These are phyloP conservation scores for Globisporangium viniferum DNA, from an alignment of 352 stramenopile genomes.

Conservation along the genomic window DNA sequence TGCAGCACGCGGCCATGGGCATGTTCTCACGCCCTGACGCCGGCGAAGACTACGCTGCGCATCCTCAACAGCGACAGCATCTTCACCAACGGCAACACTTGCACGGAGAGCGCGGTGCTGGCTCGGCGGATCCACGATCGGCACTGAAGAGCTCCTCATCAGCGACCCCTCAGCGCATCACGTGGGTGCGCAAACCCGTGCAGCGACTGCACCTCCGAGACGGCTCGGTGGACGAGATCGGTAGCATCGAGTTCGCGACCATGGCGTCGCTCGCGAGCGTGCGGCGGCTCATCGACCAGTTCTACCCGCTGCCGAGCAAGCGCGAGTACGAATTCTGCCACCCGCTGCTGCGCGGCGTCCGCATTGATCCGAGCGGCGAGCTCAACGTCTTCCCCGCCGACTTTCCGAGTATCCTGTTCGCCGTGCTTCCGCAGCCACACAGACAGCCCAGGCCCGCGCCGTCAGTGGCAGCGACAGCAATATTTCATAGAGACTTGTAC, in stretches of 20 bases:
- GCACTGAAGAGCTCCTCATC: not conserved
- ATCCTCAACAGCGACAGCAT: not conserved
- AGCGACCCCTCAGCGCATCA: constrained; percentile 11
- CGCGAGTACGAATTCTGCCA: constrained; percentile 29
- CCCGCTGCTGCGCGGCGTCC: constrained; percentile 4
- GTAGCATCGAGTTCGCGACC: constrained; percentile 25
- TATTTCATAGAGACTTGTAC: not conserved
- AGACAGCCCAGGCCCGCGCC: not conserved
- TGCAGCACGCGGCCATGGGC: constrained; percentile 8
- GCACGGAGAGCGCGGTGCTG: not conserved
- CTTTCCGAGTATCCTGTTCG: constrained; percentile 15
- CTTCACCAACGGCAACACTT: not conserved
- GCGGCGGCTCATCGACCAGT: constrained; percentile 28
- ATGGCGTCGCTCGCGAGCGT: constrained; percentile 23
- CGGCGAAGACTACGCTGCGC: not conserved
- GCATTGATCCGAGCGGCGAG: constrained; percentile 15
- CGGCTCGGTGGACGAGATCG: constrained; percentile 9
- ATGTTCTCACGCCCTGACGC: not conserved
- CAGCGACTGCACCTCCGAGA: constrained; percentile 14
- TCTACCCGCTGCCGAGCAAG: constrained; percentile 24
- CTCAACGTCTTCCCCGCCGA: constrained; percentile 6
- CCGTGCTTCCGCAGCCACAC: constrained; percentile 4
- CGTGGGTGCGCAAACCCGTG: constrained; percentile 19
- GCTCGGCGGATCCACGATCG: not conserved
- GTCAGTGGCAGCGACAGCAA: not conserved